Evolutionary conservation across 1,284 basidiomycete genomes (phyloP).

Genomic region (Heliocybe sulcata): DNA sequence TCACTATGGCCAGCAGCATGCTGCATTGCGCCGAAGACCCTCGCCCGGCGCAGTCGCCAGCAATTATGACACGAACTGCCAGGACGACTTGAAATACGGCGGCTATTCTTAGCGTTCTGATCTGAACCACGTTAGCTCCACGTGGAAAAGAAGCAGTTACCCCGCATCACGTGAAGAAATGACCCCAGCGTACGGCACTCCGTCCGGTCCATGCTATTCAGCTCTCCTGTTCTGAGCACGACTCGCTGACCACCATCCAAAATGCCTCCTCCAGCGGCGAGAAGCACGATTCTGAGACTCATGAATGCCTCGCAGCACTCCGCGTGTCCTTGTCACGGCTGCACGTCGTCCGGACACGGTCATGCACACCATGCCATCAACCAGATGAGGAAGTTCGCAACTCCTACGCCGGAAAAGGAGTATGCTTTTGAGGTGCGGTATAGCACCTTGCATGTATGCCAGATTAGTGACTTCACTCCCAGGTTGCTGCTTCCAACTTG

Average conservation of each 20-base stretch:
- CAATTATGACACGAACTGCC: not conserved
- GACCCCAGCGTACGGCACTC: slow-evolving; percentile 7
- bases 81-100: not conserved
- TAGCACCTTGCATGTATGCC: not conserved
- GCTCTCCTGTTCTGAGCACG: slow-evolving; percentile 1
- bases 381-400: slow-evolving; percentile 74
- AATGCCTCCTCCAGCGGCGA: slow-evolving; percentile 27
- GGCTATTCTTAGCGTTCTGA: not conserved
- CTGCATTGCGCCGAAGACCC: not conserved
- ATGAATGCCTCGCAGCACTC: slow-evolving; percentile 68
- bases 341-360: slow-evolving; percentile 25
- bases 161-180: slow-evolving; percentile 2
- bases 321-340: slow-evolving; percentile 72
- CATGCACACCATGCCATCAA: slow-evolving; percentile 41
- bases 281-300: slow-evolving; percentile 57
- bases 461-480: slow-evolving; percentile 3
- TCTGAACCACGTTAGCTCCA: not conserved
- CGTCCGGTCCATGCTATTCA: not conserved
- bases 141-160: not conserved
- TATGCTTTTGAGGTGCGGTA: slow-evolving; percentile 86
- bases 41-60: no score
- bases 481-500: slow-evolving; percentile 90
- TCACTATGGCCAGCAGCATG: no score
- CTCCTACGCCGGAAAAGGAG: slow-evolving; percentile 85
- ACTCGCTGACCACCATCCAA: slow-evolving; percentile 24